These are phyloP conservation scores for Vachellia pachyceras DNA, from an alignment of 306 rosid species.

Conservation along the genomic window DNA sequence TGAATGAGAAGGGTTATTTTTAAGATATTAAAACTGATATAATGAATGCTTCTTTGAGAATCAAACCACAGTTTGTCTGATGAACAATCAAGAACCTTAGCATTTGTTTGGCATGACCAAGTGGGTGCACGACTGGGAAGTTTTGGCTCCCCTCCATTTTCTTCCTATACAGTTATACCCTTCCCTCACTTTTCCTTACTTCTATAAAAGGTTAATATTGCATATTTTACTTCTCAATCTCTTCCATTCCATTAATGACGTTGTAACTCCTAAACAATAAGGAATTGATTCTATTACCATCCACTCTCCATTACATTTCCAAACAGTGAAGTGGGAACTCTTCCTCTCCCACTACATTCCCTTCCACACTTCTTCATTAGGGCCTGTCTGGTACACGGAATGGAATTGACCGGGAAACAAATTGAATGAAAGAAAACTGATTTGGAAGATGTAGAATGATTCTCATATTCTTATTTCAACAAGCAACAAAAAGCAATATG, in stretches of 20 bases:
- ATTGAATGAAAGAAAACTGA: background rate
- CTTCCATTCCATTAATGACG: background rate
- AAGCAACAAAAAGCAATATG: background rate
- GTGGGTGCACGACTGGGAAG: background rate
- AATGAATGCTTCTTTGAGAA: conserved; percentile 21
- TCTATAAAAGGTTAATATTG: background rate
- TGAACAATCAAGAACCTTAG: conserved; percentile 6
- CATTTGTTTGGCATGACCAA: background rate
- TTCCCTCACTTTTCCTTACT: background rate
- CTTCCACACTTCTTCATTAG: background rate
- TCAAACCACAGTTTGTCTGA: conserved; percentile 2
- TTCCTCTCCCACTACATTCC: background rate
- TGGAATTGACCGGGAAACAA: background rate
- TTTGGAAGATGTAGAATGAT: background rate
- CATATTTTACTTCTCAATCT: background rate
- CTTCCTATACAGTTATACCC: background rate
- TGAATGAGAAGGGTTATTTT: conserved; percentile 16
- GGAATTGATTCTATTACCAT: background rate
- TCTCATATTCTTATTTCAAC: background rate
- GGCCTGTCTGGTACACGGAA: background rate
- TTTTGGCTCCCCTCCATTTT: background rate
- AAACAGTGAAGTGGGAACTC: background rate
- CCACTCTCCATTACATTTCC: background rate
- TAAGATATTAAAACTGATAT: conserved; percentile 13
- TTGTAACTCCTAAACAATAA: background rate